A percentile compares a stretch with the other conserved stretches of the same genome.
phyloP scores from a whole-genome alignment of 768 basidiomycete genomes.

The Lentinus brumalis region DNA sequence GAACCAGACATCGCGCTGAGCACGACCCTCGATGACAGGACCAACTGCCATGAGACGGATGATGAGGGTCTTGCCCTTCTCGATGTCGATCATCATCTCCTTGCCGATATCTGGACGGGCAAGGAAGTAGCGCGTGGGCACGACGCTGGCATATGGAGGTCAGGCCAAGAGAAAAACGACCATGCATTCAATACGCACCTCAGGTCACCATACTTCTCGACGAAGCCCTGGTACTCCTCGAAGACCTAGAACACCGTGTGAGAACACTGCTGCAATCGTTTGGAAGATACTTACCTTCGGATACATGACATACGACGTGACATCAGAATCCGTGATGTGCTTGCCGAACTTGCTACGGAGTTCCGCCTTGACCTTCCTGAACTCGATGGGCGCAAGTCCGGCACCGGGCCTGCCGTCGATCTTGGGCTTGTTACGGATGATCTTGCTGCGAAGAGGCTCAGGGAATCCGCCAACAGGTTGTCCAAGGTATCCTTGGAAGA shows the following conservation, averaged over 20 bases:
- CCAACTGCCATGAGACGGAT: slow-evolving; percentile 95
- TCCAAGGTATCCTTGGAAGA: slow-evolving; percentile 99
- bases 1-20: slow-evolving; percentile 97
- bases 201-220: slow-evolving; percentile 93
- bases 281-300: slow-evolving; percentile 66
- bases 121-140: slow-evolving; percentile 97
- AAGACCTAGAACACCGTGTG: slow-evolving; percentile 63
- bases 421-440: slow-evolving; percentile 92
- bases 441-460: slow-evolving; percentile 86
- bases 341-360: slow-evolving; percentile 93
- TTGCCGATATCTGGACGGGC: slow-evolving; percentile 89
- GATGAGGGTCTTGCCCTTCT: slow-evolving; percentile 95
- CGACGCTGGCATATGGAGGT: slow-evolving; percentile 56
- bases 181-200: slow-evolving; percentile 52
- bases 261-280: not conserved
- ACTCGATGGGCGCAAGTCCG: slow-evolving; percentile 85
- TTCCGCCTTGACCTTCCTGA: slow-evolving; percentile 95
- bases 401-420: slow-evolving; percentile 94
- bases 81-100: slow-evolving; percentile 96
- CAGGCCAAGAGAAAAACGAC: not conserved
- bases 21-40: slow-evolving; percentile 87
- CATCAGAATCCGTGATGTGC: slow-evolving; percentile 91
- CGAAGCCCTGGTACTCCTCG: slow-evolving; percentile 94
- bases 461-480: slow-evolving; percentile 99
- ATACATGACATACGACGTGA: slow-evolving; percentile 97